Evolutionary conservation across 352 stramenopile species (phyloP), one percentile per base, ranked within the genome.

Genomic region (Phytophthora sansomeana): DNA sequence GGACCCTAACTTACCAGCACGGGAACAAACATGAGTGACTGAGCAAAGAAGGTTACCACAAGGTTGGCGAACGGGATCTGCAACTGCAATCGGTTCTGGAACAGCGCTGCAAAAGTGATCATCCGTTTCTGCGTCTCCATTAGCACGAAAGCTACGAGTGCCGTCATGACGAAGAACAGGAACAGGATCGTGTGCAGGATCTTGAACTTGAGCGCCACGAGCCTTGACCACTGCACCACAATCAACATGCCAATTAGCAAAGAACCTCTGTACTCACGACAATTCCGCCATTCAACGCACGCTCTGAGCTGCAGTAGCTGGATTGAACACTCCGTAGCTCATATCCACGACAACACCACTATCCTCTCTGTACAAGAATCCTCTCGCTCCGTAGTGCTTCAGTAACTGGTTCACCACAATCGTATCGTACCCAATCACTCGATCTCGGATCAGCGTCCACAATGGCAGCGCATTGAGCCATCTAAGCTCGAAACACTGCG

Each of bases 131-230:
- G 92, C 32, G 92, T 98, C 71, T 99, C 93, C 47, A 90, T 80
- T 5, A 98, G 76, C 21, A 97, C 96, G 70, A 98, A 98, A 26
- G 80, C 87, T 5, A 98, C 85, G 1, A 98, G 64, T n/a, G 91
- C 96, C 1, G 93, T 98, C 26, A 90, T 92, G 52, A 94, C 89
- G 70, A 98, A 98, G 76, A 98, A 98, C 6, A 98, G 79, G 63
- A 98, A 97, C 29, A 97, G 61, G 17, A 92, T 97, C 35, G 95
- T 92, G 55, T 96, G 81, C 16, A 98, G 47, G 41, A 98, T 87
- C 21, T 86, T 84, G 24, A 98, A 56, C 80, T 98, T 98, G 73
- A 93, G 86, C 24, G 79, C 74, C 8, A 81, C 54, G 11, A 80
- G 58, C 48, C 63, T 61, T 21, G 85, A 43, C 72, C 66, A 67